These are phyloP conservation scores for Plasmodium knowlesi DNA, from an alignment of 169 alveolate genomes.

Conservation along the genomic window DNA sequence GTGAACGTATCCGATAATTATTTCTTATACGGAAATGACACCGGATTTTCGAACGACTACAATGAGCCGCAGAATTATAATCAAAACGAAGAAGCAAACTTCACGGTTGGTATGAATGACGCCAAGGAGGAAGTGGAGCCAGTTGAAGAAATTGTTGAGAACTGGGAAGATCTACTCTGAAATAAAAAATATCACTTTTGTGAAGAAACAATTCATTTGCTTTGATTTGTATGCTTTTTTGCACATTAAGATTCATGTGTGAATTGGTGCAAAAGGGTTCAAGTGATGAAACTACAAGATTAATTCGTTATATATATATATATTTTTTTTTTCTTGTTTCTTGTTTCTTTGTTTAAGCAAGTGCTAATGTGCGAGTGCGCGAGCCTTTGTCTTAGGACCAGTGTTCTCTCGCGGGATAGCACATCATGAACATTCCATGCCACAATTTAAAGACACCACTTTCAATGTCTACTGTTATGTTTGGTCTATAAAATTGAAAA, in stretches of 20 bases:
- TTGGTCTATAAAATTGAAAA: constrained; percentile 1
- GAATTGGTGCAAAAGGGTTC: not conserved
- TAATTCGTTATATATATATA: not conserved
- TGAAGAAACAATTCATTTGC: not conserved
- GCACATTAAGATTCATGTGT: not conserved
- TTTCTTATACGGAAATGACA: constrained; percentile 43
- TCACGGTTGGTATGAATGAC: not conserved
- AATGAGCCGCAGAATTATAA: constrained; percentile 31
- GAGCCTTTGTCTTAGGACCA: not conserved
- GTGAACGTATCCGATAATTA: constrained; percentile 16
- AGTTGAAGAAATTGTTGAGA: constrained; percentile 70
- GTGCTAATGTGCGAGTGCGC: not conserved
- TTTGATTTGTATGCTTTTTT: not conserved
- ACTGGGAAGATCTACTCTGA: constrained; percentile 70
- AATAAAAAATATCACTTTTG: not conserved
- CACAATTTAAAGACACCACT: constrained; percentile 1
- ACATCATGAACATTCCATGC: not conserved
- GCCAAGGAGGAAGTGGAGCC: constrained; percentile 36
- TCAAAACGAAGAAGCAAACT: not conserved
- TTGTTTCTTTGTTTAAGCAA: not conserved
- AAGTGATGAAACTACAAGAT: not conserved
- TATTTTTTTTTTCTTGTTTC: not conserved
- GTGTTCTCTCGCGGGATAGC: not conserved
- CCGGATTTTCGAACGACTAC: constrained; percentile 68
- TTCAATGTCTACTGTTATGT: not conserved